phyloP scores from a whole-genome alignment of 108 stramenopile species.

The Nitzschia palea region DNA sequence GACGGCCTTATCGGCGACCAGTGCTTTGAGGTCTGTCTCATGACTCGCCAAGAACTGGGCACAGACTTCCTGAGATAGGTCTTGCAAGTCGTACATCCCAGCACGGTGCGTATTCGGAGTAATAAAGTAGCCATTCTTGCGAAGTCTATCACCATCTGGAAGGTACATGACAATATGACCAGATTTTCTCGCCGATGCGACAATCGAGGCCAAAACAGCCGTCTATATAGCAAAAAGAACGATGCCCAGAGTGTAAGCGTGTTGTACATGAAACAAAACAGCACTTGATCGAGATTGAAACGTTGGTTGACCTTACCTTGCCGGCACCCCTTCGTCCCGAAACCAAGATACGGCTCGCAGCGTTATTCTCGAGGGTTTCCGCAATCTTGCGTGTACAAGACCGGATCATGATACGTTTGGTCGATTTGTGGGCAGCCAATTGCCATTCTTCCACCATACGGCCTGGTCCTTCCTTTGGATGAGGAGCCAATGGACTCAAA shows the following conservation, averaged over 20 bases:
- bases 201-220: conserved; percentile 64
- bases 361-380: conserved; percentile 22
- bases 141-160: conserved; percentile 73
- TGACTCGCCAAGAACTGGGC: conserved; percentile 52
- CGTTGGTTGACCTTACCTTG: no score
- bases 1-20: conserved; percentile 38
- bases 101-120: conserved; percentile 49
- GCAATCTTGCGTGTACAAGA: conserved; percentile 57
- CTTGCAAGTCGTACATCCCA: conserved; percentile 73
- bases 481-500: conserved; percentile 58
- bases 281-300: background rate
- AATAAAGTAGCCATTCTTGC: conserved; percentile 66
- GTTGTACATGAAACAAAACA: background rate
- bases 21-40: conserved; percentile 44
- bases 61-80: conserved; percentile 69
- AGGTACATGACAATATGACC: conserved; percentile 75
- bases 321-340: conserved; percentile 67
- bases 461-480: conserved; percentile 57
- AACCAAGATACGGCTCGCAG: conserved; percentile 55
- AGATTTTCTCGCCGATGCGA: conserved; percentile 75
- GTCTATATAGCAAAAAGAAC: conserved; percentile 42
- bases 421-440: conserved; percentile 61
- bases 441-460: conserved; percentile 89
- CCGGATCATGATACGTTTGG: conserved; percentile 77
- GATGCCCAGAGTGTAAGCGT: background rate